Conservation (phyloP, 208 protist genomes). For the Porcisia deanei region DNA sequence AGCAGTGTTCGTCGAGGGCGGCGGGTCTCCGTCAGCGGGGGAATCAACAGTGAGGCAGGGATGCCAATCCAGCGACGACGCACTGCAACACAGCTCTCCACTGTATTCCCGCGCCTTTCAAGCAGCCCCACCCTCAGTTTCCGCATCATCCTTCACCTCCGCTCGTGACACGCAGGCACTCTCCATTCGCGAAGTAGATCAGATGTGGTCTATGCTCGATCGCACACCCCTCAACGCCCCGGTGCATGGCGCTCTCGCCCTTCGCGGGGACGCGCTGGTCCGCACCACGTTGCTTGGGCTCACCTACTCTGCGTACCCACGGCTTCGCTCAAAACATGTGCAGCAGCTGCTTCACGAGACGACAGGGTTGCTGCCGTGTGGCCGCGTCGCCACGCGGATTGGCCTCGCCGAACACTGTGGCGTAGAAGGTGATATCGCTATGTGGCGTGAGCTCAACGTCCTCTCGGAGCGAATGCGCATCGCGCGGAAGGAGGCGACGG, state of each 20-base stretch:
- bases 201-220: conserved; percentile 75
- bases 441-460: conserved; percentile 90
- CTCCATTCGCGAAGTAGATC: conserved; percentile 57
- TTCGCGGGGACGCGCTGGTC: conserved; percentile 71
- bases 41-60: not conserved
- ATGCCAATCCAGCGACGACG: not conserved
- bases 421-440: conserved; percentile 68
- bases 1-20: too few species aligned
- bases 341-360: conserved; percentile 79
- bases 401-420: conserved; percentile 75
- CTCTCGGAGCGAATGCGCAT: conserved; percentile 64
- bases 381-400: conserved; percentile 57
- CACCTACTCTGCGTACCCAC: conserved; percentile 60
- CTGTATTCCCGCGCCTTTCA: conserved; percentile 35
- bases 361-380: conserved; percentile 76
- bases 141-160: not conserved
- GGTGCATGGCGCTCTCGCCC: conserved; percentile 77
- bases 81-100: conserved; percentile 11
- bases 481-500: conserved; percentile 54
- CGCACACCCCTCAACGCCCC: conserved; percentile 79
- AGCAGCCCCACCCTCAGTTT: not conserved
- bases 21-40: not conserved
- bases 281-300: conserved; percentile 46
- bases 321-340: conserved; percentile 82
- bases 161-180: conserved; percentile 4